A percentile compares a stretch with the other conserved stretches of the same genome.
These are phyloP conservation scores for Leccinum variicolor DNA, from an alignment of 768 basidiomycete species.

Conservation along the genomic window DNA sequence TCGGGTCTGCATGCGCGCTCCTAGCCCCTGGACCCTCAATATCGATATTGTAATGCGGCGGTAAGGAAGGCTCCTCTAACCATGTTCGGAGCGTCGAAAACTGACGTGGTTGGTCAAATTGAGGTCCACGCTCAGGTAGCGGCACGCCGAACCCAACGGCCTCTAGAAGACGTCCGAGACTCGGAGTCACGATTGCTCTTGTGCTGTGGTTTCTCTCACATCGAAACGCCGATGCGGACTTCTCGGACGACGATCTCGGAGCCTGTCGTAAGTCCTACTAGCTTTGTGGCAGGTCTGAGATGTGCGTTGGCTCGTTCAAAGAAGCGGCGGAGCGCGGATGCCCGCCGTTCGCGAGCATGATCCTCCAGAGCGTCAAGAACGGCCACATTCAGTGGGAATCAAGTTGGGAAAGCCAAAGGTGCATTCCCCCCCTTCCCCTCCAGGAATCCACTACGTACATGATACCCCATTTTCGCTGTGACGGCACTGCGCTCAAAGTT, in stretches of 20 bases:
- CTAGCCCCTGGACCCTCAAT: not conserved
- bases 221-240: slow-evolving; percentile 7
- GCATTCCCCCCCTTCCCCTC: slow-evolving; percentile 2
- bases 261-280: not conserved
- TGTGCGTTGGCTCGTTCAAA: not conserved
- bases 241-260: slow-evolving; percentile 2
- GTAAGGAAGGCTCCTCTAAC: not conserved
- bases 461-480: not conserved
- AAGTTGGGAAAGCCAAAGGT: slow-evolving; percentile 7
- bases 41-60: not conserved
- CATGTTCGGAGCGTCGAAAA: not conserved
- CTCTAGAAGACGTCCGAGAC: not conserved
- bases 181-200: not conserved
- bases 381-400: not conserved
- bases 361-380: not conserved
- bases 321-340: not conserved
- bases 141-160: not conserved
- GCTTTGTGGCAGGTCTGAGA: not conserved
- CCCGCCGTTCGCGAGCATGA: not conserved
- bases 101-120: not conserved
- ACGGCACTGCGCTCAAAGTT: not conserved
- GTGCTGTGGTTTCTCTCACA: not conserved
- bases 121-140: not conserved
- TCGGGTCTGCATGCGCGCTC: not conserved
- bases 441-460: not conserved